Evolutionary conservation across 768 basidiomycete species (phyloP).

Genomic region (Leccinum sublutescens): DNA sequence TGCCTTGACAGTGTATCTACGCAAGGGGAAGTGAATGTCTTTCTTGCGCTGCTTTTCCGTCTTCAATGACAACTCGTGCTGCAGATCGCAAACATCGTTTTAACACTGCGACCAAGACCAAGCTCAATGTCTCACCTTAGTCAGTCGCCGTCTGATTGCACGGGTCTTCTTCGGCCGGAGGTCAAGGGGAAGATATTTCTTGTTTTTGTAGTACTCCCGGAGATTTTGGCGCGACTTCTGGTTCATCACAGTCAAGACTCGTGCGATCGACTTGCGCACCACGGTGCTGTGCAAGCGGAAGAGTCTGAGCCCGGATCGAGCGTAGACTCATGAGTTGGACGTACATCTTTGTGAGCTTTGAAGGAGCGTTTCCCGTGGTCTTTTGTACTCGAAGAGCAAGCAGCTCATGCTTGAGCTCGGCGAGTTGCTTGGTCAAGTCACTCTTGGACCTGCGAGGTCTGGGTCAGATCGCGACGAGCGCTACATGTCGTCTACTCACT

Average conservation of each 20-base stretch:
- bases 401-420: slow-evolving; percentile 95
- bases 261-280: slow-evolving; percentile 98
- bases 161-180: slow-evolving; percentile 97
- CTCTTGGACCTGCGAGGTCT: slow-evolving; percentile 74
- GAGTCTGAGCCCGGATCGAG: not conserved
- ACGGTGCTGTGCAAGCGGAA: slow-evolving; percentile 62
- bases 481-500: slow-evolving; percentile 50
- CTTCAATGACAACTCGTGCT: slow-evolving; percentile 84
- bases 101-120: not conserved
- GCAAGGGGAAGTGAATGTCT: slow-evolving; percentile 87
- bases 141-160: slow-evolving; percentile 94
- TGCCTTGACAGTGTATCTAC: slow-evolving; percentile 97
- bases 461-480: not conserved
- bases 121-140: slow-evolving; percentile 57
- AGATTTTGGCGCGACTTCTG: slow-evolving; percentile 96
- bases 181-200: slow-evolving; percentile 96
- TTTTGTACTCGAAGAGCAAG: slow-evolving; percentile 94
- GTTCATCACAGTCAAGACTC: slow-evolving; percentile 98
- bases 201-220: slow-evolving; percentile 96
- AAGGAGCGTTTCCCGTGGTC: slow-evolving; percentile 92
- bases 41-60: slow-evolving; percentile 95
- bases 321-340: slow-evolving; percentile 27
- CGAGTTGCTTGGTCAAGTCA: slow-evolving; percentile 92
- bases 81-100: slow-evolving; percentile 12
- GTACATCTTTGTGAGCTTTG: slow-evolving; percentile 97